Base-by-base conservation (phyloP, 2,329 filamentous ascomycete genomes). In the Cryphonectria parasitica region DNA sequence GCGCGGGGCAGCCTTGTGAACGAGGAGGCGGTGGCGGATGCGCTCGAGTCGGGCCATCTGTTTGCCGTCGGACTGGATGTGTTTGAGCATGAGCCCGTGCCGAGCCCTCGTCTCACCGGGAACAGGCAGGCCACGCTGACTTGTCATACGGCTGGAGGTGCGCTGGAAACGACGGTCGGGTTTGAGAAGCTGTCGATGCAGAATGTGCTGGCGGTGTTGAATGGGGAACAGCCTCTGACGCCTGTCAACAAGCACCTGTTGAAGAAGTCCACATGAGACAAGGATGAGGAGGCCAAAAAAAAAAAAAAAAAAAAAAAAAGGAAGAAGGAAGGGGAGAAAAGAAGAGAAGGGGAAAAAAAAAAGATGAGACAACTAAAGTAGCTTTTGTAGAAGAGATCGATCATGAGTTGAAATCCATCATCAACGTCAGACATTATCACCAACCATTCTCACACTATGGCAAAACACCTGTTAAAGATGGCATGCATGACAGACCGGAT, bases 161-260 rank as follows among this genome's bases (percentile, higher is more conserved):
- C 85, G 15, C 79, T 88, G 6, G 85, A 87, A 73, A 87, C 86
- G 63, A 82, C 83, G 72, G 77, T 85, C 36, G 85, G 85, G 28
- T 88, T 89, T 73, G 87, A 89, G 77, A 78, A 79, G 54, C 75
- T 88, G 75, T 82, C 85, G 1, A 87, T 89, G 78, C 80, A 84
- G 77, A 89, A 89, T 74, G 79, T 88, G 19, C 74, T 85, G 67
- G 80, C 82, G 0, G 86, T 86, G 67, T 75, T 87, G 61, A 78
- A 80, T 52, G 82, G 79, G 1, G 79, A 82, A 39, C 79, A 81
- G 67, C 78, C 83, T 13, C 72, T 86, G 68, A 86, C 86, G 69
- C 84, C 86, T 0, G 86, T 89, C 6, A 89, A 89, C 77, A 73
- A 84, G 76, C 82, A 87, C 66, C 79, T 85, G 74, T 76, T 88